Conservation (phyloP, 2,329 filamentous ascomycete species). For the Ophiocordyceps camponoti-leonardi region DNA sequence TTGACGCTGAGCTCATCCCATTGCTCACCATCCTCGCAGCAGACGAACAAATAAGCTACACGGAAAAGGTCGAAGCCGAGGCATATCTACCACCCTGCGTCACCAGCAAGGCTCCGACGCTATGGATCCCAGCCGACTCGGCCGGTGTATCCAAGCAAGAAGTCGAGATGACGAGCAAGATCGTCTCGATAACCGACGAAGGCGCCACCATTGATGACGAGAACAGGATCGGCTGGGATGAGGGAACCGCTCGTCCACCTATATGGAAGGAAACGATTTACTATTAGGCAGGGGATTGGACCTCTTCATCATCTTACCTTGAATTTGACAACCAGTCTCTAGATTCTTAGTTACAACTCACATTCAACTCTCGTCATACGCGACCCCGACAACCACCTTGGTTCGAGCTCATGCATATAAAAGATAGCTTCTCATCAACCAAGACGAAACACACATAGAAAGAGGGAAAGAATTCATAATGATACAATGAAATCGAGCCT, state of each 20-base stretch:
- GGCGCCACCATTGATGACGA: slow-evolving; percentile 55
- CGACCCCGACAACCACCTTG: too few species aligned
- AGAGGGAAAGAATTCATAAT: too few species aligned
- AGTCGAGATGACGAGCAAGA: slow-evolving; percentile 44
- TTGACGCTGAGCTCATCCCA: slow-evolving; percentile 23
- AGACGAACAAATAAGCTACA: slow-evolving; percentile 40
- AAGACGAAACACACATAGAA: too few species aligned
- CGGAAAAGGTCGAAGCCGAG: slow-evolving; percentile 41
- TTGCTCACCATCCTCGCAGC: slow-evolving; percentile 23
- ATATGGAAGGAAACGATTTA: slow-evolving; percentile 27
- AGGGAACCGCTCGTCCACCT: slow-evolving; percentile 22
- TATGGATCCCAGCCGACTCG: slow-evolving; percentile 63
- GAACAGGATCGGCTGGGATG: slow-evolving; percentile 25
- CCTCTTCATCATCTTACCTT: too few species aligned
- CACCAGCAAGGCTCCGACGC: slow-evolving; percentile 37
- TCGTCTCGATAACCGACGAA: slow-evolving; percentile 57
- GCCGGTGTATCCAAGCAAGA: slow-evolving; percentile 56
- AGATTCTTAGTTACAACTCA: too few species aligned
- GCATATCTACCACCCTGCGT: slow-evolving; percentile 62
- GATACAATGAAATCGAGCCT: too few species aligned
- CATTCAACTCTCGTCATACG: too few species aligned
- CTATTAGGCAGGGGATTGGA: too few species aligned
- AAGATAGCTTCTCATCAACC: too few species aligned
- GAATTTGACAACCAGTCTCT: too few species aligned
- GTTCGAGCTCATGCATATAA: too few species aligned